A percentile compares a stretch with the other conserved stretches of the same genome.
phyloP scores from a whole-genome alignment of 306 rosid genomes.

The Quillaja saponaria region DNA sequence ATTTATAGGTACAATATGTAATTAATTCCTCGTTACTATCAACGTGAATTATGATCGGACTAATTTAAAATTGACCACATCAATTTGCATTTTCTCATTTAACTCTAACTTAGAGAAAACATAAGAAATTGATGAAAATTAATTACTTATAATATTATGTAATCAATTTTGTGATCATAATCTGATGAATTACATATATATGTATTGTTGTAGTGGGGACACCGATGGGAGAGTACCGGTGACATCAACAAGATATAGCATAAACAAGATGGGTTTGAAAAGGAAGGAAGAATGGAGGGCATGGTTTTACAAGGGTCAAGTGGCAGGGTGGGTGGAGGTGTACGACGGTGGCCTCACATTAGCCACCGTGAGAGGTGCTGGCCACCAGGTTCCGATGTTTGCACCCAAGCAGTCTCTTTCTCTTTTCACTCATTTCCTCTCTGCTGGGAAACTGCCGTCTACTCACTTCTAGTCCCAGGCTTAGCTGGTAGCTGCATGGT shows the following conservation, averaged over 20 bases:
- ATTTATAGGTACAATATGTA: slow-evolving; percentile 46
- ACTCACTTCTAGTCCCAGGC: too few species aligned
- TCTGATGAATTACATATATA: neutral
- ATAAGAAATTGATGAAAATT: too few species aligned
- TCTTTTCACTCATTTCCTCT: slow-evolving; percentile 59
- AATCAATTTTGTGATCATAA: neutral
- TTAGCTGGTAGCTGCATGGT: too few species aligned
- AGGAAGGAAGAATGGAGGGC: slow-evolving; percentile 53
- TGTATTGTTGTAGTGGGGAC: slow-evolving; percentile 52
- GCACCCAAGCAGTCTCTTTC: slow-evolving; percentile 57
- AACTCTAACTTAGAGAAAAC: too few species aligned
- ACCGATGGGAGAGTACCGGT: slow-evolving; percentile 69
- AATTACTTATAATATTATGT: too few species aligned
- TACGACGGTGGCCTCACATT: slow-evolving; percentile 56
- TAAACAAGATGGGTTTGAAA: slow-evolving; percentile 46
- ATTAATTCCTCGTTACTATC: too few species aligned
- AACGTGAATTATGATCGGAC: too few species aligned
- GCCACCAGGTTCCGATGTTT: slow-evolving; percentile 63
- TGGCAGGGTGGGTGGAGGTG: slow-evolving; percentile 61
- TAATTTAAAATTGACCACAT: too few species aligned
- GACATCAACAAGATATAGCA: slow-evolving; percentile 61
- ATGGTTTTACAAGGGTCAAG: slow-evolving; percentile 53
- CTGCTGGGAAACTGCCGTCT: slow-evolving; percentile 44
- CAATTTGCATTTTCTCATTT: too few species aligned
- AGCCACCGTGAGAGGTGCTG: slow-evolving; percentile 71